Base-by-base conservation (phyloP, 495 filamentous ascomycete species). In the Lophiotrema nucula region DNA sequence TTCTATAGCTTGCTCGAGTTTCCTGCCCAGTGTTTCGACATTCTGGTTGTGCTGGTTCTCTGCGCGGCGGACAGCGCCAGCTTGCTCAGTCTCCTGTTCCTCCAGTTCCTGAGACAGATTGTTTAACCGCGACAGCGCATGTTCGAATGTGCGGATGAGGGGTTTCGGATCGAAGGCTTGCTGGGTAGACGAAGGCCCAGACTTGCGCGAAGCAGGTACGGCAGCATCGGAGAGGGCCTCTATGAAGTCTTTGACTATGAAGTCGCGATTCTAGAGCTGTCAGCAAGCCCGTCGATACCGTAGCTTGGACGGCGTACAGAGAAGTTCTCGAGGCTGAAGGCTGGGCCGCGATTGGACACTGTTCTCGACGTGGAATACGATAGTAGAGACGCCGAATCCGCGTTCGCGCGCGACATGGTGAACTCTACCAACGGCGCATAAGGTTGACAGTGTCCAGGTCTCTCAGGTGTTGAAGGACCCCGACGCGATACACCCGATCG, bases 161-260 rank as follows among this genome's bases (percentile, higher is more conserved):
- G 95, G 95, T 73, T 99, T 97, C 1, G 95, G 95, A 69, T 99
- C 95, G 69, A 99, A 99, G 44, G 88, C 84, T 69, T 57, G 27
- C 43, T 71, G 65, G 31, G 45, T 39, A 35, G 41, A 41, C 4
- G 82, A 62, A 12, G 77, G 77, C 52, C 76, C 83, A 16, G 91
- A 95, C 45, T 88, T 87, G 51, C 92, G 89, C 63, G 81, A 85
- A 13, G 74, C 68, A 27, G 91, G 85, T 28, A 88, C 78, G 27
- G 91, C 87, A 47, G 76, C 87, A 51, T 97, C 92, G 50, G 92
- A 92, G 57, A 99, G 88, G 10, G 85, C 77, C 68, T 99, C 95
- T 58, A 99, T 84, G 66, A 99, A 97, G 72, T 97, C 95, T 67
- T 93, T 89, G 57, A 96, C 95, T 60, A 97, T 96, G 73, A 96